Base-by-base conservation (phyloP, 257 asterid species). In the Linderniella brevidens region DNA sequence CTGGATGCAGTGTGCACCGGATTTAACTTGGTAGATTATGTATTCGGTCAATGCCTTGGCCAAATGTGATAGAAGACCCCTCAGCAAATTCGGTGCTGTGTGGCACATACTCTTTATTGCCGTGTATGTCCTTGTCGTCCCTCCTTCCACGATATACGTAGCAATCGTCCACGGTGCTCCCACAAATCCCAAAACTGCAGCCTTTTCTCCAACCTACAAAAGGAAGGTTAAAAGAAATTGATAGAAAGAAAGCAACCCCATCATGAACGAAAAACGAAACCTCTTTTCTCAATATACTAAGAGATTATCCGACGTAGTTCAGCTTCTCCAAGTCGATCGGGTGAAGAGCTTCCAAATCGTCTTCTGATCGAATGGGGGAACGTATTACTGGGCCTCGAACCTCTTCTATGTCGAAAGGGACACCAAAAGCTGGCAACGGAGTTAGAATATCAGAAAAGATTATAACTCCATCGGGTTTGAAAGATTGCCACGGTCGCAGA, bases 121-220 rank as follows among this genome's bases (percentile, higher is more conserved):
- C 44, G 88, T 77, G 51, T 81, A 85, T 0, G 93, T 81, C 37
- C 85, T 74, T 41, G 98, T 78, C n/a, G 87, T 80, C 17, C 94
- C 92, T 11, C 98, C 94, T 64, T 88, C 98, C 11, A 84, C 92
- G 46, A 88, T 80, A 60, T 88, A 84, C 9, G 98, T 88, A 39
- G 92, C 98, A 64, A 88, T 84, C 13, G 98, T 88, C 94, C 98
- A 88, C 6, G 96, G 98, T 53, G 94, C 95, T 54, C 98, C 95
- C 15, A 88, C 95, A 64, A 88, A 88, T 14, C 95, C 98, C 82
- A 88, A 79, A 64, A 84, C 73, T 17, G 98, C 98, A 65, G 96
- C 93, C 49, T 70, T 64, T 37, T 74, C 77, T 52, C 96, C 94
- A 3, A 88, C 93, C 95, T 80, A 62, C 53, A 60, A 11, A 41